Evolutionary conservation across 257 asterid genomes (phyloP), one percentile per base, ranked within the genome.

Genomic region (Phtheirospermum japonicum): DNA sequence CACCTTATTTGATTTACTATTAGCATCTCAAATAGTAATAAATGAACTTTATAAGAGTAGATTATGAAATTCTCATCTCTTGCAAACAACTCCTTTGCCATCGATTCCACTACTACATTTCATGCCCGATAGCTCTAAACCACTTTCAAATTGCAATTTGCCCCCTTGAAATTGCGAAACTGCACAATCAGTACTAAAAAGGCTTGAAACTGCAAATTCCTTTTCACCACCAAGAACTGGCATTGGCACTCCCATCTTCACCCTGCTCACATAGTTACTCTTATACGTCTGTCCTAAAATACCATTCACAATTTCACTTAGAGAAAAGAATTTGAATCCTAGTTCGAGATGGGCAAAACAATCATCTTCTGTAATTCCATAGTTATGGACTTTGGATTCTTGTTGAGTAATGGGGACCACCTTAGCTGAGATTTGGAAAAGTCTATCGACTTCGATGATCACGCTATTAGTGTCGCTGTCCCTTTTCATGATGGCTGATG

Each of bases 331-430:
- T 63, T 85, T 85, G 66, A 90, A 87, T 61, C 95, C 85, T 59
- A 87, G 61, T 71, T 90, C 95, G 16, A 87, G 94, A 70, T 90
- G 97, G 17, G 96, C 93, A 33, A 85, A 85, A 74, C 95, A 85
- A 52, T 90, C 88, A 4, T 87, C 93, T 1, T 75, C 78, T 0
- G 87, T 80, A 59, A 90, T 68, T 2, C 90, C 96, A 26, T 90
- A 90, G 0, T 76, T 81, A 32, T 90, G 96, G 31, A 87, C 65
- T 26, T 14, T 40, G 0, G 97, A 90, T 0, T 90, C 96, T 30
- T 73, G 71, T 55, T 79, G 58, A 0, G 93, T 82, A 42, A 90
- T 83, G 0, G 97, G 87, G n/a, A 87, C 86, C 8, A 83, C 89
- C 6, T 77, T 76, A 8, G 90, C 93, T 63, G 66, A 83, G 65